These are phyloP conservation scores for Rhinocladiella similis DNA, from an alignment of 2,329 filamentous ascomycete genomes.

Conservation along the genomic window DNA sequence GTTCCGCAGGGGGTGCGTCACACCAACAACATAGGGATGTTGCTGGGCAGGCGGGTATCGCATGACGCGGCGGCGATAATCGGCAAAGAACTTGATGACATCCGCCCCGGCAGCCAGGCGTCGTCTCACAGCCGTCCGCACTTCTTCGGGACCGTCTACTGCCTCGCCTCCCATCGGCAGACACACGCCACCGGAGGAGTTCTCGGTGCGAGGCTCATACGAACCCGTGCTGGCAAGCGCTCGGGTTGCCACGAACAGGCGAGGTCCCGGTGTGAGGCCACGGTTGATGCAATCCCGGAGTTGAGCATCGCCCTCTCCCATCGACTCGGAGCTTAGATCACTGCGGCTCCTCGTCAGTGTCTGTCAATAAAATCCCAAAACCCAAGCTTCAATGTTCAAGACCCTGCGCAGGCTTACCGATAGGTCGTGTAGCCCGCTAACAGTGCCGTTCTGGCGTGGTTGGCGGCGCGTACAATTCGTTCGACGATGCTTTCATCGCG, in stretches of 20 bases:
- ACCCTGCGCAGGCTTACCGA: conserved; percentile 30
- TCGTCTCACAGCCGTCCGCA: conserved; percentile 48
- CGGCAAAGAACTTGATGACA: conserved; percentile 55
- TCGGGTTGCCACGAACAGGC: conserved; percentile 57
- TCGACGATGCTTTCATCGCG: conserved; percentile 61
- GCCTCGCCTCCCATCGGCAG: conserved; percentile 43
- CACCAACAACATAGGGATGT: conserved; percentile 29
- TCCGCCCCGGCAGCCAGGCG: conserved; percentile 52
- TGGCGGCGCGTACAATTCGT: conserved; percentile 54
- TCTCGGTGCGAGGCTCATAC: conserved; percentile 53
- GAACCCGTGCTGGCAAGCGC: conserved; percentile 51
- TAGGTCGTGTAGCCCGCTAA: conserved; percentile 61
- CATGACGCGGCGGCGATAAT: conserved; percentile 49
- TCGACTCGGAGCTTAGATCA: conserved; percentile 56
- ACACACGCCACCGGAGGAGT: conserved; percentile 30
- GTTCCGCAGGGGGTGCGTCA: conserved; percentile 4
- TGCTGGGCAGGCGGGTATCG: conserved; percentile 40
- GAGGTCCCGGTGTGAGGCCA: conserved; percentile 55
- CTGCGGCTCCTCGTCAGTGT: conserved; percentile 1
- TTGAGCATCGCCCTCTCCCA: conserved; percentile 52
- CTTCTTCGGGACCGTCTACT: conserved; percentile 51
- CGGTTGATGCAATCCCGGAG: conserved; percentile 57
- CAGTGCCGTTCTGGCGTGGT: conserved; percentile 54
- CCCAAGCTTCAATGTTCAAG: neutral
- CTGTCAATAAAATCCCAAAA: neutral